Percentiles rank a stretch among this genome's conserved stretches.
These are phyloP conservation scores for Pyrenophora seminiperda DNA, from an alignment of 2,329 filamentous ascomycete genomes.

Conservation along the genomic window DNA sequence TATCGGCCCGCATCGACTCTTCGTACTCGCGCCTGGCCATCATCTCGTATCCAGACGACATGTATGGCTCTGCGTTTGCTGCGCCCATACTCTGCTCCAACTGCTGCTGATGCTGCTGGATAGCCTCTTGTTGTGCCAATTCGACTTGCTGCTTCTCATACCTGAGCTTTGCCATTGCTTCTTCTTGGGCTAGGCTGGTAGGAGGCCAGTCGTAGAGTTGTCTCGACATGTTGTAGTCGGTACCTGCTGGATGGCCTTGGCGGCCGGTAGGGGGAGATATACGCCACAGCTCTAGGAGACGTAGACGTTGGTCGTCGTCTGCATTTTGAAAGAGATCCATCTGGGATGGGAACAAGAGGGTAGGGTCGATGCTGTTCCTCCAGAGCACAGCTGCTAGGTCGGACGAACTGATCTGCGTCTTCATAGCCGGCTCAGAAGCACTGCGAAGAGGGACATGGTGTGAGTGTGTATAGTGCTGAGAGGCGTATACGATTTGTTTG, in stretches of 20 bases:
- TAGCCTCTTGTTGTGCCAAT: constrained; percentile 35
- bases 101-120: constrained; percentile 35
- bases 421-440: constrained; percentile 36
- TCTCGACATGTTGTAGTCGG: constrained; percentile 54
- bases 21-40: constrained; percentile 69
- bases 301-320: constrained; percentile 70
- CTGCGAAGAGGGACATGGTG: constrained; percentile 61
- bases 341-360: constrained; percentile 73
- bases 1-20: constrained; percentile 49
- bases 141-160: constrained; percentile 58
- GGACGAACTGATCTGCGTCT: constrained; percentile 39
- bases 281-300: constrained; percentile 83
- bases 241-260: constrained; percentile 37
- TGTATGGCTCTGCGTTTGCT: constrained; percentile 75
- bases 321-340: constrained; percentile 78
- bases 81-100: constrained; percentile 36
- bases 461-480: constrained; percentile 84
- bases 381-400: constrained; percentile 64
- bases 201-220: constrained; percentile 59
- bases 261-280: constrained; percentile 69
- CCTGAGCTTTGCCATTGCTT: constrained; percentile 61
- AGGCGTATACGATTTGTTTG: constrained; percentile 70
- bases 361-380: constrained; percentile 71
- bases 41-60: constrained; percentile 78
- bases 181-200: constrained; percentile 61